Base-by-base conservation (phyloP, 768 basidiomycete species). In the Pholiota molesta region DNA sequence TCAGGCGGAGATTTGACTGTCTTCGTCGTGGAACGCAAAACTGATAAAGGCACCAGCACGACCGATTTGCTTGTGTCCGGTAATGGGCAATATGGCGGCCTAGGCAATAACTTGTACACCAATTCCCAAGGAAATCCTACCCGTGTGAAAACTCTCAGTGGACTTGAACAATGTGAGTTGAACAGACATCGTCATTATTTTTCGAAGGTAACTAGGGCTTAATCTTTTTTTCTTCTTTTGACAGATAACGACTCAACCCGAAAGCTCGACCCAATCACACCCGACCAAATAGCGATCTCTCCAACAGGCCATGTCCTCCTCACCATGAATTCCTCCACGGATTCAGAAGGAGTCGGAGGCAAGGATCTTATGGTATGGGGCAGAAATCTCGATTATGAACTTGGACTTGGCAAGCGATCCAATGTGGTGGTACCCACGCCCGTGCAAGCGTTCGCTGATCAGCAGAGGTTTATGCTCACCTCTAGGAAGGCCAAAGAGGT, bases 31-130 rank as follows among this genome's bases (percentile, higher is more conserved):
- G 87, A 94, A 74, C 83, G 78, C 6, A 67, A 67, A 16, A 64
- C 69, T 19, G 65, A 64, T 17, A 66, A 62, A 19, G 66, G 70
- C 3, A 65, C 73, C 6, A 67, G 68, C 5, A 75, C 69, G 1
- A 68, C 75, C 11, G 83, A 84, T 49, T 56, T 95, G 2, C 81
- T 95, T 29, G 85, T 90, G 62, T 90, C 89, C 67, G 94, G 94
- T 2, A 92, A 92, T 69, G 95, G 94, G 1, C 88, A 92, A 69
- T 90, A 83, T 73, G 93, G 95, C 16, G 90, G 89, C 16, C 79
- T 94, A 11, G 92, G 91, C 3, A 90, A 84, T 53, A 83, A 83
- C 59, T 61, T 75, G 17, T 94, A 83, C 76, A 91, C 84, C 68
- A 92, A 83, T 60, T 86, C 87, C 0, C 91, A 91, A 68, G 82